Percentiles rank a stretch among this genome's conserved stretches.
phyloP scores from a whole-genome alignment of 208 protist genomes.

The Naegleria gruberi region DNA sequence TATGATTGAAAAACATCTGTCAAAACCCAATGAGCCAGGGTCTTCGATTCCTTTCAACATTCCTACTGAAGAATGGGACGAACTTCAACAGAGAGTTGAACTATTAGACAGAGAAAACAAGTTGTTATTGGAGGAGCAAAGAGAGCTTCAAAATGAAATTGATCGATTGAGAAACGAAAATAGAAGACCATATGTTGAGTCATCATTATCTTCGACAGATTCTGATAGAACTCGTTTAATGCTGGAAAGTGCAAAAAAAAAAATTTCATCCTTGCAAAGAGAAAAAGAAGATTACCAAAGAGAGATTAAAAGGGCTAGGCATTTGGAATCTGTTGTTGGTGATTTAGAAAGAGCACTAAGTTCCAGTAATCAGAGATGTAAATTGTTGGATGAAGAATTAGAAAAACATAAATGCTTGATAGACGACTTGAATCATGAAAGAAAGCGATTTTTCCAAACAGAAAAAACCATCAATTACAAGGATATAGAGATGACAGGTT shows the following conservation, averaged over 20 bases:
- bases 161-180: slow-evolving; percentile 6
- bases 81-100: not conserved
- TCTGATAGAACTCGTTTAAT: not conserved
- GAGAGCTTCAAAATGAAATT: not conserved
- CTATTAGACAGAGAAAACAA: not conserved
- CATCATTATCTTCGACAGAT: not conserved
- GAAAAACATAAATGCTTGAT: not conserved
- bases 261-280: not conserved
- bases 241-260: slow-evolving; percentile 3
- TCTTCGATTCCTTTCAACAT: not conserved
- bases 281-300: not conserved
- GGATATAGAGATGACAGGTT: not conserved
- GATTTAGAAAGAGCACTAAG: not conserved
- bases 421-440: not conserved
- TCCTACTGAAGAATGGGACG: not conserved
- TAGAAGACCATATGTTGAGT: not conserved
- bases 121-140: not conserved
- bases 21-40: not conserved
- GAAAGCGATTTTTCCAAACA: not conserved
- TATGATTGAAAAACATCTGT: not conserved
- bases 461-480: not conserved
- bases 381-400: not conserved
- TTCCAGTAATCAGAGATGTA: not conserved
- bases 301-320: not conserved
- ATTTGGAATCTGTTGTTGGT: not conserved